phyloP scores from a whole-genome alignment of 1,139 yeast species.

The Candida sanyaensis region DNA sequence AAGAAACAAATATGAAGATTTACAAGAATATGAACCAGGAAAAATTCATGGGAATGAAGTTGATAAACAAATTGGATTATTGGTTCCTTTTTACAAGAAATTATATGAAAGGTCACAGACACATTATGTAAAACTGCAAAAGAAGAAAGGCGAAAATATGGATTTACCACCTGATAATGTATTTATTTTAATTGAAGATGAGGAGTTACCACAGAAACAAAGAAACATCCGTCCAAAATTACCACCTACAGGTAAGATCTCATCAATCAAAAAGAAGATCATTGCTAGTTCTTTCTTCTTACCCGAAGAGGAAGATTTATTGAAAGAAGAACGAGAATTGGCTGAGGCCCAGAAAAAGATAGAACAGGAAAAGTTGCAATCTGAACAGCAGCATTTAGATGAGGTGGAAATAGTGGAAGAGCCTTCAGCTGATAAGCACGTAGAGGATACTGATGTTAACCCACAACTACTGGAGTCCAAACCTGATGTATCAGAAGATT shows the following conservation, averaged over 20 bases:
- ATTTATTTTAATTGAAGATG: conserved; percentile 67
- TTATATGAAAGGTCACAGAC: conserved; percentile 55
- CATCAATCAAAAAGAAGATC: conserved; percentile 65
- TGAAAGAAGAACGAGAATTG: conserved; percentile 1
- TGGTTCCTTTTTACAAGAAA: conserved; percentile 58
- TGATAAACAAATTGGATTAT: conserved; percentile 55
- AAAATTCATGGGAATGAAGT: conserved; percentile 54
- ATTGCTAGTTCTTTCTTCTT: conserved; percentile 53
- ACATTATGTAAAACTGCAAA: conserved; percentile 48
- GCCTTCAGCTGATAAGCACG: background rate
- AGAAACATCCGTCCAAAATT: conserved; percentile 79
- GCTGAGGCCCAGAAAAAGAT: background rate
- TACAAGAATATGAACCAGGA: conserved; percentile 52
- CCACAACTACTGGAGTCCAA: background rate
- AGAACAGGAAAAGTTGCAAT: conserved; percentile 1
- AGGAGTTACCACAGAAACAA: conserved; percentile 78
- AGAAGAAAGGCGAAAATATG: conserved; percentile 52
- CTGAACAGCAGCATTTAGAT: background rate
- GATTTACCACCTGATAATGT: conserved; percentile 46
- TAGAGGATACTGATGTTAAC: background rate
- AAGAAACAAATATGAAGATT: conserved; percentile 61
- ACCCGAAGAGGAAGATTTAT: conserved; percentile 23
- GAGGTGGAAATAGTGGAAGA: conserved; percentile 1
- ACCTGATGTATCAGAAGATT: background rate
- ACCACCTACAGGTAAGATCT: conserved; percentile 92